Conservation (phyloP, 192 early-diverging fungal genomes). For the Podila horticola region DNA sequence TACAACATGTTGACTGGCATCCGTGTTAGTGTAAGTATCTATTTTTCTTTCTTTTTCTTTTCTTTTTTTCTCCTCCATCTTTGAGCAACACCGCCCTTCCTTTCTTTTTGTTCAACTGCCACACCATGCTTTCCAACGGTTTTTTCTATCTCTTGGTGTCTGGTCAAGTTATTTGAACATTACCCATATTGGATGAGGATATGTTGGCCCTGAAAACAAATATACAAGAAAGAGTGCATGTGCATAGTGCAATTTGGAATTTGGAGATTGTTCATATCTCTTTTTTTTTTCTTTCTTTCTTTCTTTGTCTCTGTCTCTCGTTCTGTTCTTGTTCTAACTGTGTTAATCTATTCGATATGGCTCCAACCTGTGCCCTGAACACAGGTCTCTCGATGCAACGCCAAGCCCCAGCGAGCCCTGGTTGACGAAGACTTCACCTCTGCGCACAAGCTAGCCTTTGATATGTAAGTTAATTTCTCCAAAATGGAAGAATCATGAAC, state of each 20-base stretch:
- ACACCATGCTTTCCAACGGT: background rate
- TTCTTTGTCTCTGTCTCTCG: background rate
- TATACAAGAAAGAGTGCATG: slow-evolving; percentile 7
- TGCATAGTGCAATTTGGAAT: background rate
- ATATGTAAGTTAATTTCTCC: slow-evolving; percentile 69
- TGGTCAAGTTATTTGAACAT: too few relatives aligned
- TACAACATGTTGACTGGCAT: slow-evolving; percentile 99
- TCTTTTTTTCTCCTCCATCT: background rate
- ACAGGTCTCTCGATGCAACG: slow-evolving; percentile 84
- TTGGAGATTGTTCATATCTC: too few relatives aligned
- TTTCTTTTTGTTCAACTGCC: background rate
- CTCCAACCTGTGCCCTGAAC: background rate
- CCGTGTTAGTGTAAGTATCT: slow-evolving; percentile 78
- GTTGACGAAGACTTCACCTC: slow-evolving; percentile 84
- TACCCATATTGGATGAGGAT: background rate
- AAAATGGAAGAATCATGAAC: background rate
- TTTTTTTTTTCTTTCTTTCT: slow-evolving; percentile 1
- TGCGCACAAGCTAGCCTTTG: slow-evolving; percentile 95
- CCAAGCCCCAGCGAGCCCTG: slow-evolving; percentile 82
- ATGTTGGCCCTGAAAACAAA: slow-evolving; percentile 1
- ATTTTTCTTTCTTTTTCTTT: background rate
- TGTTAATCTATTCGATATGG: background rate
- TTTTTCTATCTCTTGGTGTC: background rate
- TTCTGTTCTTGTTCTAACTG: background rate
- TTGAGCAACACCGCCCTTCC: background rate